phyloP scores from a whole-genome alignment of 2,329 filamentous ascomycete genomes.

The Trichoderma citrinoviride region DNA sequence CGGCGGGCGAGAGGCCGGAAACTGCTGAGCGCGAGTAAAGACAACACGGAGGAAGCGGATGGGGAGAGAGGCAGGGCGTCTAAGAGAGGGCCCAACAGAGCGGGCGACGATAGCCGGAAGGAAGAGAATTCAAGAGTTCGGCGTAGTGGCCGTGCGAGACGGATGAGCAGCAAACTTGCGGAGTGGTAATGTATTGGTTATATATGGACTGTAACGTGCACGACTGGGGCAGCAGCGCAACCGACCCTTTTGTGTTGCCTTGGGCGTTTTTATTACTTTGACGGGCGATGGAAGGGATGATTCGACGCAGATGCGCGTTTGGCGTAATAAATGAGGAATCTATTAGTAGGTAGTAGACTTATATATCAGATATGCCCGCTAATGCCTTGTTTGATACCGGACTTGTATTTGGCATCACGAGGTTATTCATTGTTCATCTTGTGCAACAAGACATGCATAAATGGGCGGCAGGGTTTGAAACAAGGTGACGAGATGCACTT shows the following conservation, averaged over 20 bases:
- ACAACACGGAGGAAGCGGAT: slow-evolving; percentile 30
- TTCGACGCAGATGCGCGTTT: not conserved
- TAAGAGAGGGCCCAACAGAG: slow-evolving; percentile 22
- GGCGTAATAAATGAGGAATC: not conserved
- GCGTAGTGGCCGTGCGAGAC: slow-evolving; percentile 38
- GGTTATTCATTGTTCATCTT: not conserved
- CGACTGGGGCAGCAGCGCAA: not conserved
- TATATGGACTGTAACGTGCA: slow-evolving; percentile 8
- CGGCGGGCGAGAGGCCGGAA: slow-evolving; percentile 48
- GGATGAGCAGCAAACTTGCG: slow-evolving; percentile 35
- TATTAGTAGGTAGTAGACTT: not conserved
- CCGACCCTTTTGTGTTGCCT: not conserved
- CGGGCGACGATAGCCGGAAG: slow-evolving; percentile 4
- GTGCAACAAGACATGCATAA: not conserved
- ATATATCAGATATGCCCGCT: not conserved
- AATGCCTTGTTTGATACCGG: not conserved
- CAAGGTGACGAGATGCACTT: not conserved
- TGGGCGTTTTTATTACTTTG: not conserved
- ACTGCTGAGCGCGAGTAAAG: slow-evolving; percentile 26
- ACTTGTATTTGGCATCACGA: too few species aligned
- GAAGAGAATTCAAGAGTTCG: slow-evolving; percentile 26
- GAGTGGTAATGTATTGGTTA: slow-evolving; percentile 15
- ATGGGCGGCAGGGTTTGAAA: not conserved
- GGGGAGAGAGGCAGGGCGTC: slow-evolving; percentile 29
- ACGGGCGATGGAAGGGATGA: not conserved